These are phyloP conservation scores for Polyplosphaeria fusca DNA, from an alignment of 495 filamentous ascomycete genomes.

Conservation along the genomic window DNA sequence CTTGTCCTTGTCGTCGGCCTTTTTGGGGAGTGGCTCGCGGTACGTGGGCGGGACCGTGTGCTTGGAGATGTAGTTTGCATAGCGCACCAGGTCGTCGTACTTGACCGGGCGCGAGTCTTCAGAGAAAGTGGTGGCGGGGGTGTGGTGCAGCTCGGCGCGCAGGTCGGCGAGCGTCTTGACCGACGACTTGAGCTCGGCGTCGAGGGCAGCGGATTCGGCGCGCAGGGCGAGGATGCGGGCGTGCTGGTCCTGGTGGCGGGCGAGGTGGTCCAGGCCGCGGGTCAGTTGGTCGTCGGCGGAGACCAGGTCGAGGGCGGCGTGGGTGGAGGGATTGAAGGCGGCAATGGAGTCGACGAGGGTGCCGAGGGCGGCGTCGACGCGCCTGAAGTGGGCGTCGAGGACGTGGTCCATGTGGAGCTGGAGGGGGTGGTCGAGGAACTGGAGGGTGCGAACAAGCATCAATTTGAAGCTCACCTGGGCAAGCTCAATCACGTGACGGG, in stretches of 20 bases:
- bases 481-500: not conserved
- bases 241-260: slow-evolving; percentile 66
- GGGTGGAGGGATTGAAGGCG: slow-evolving; percentile 69
- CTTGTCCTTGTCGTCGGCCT: slow-evolving; percentile 27
- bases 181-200: slow-evolving; percentile 60
- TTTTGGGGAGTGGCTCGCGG: slow-evolving; percentile 40
- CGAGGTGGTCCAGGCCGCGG: slow-evolving; percentile 56
- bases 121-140: slow-evolving; percentile 53
- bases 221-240: slow-evolving; percentile 61
- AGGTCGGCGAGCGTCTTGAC: slow-evolving; percentile 60
- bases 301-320: slow-evolving; percentile 61
- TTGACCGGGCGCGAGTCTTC: slow-evolving; percentile 46
- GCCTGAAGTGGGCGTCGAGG: slow-evolving; percentile 60
- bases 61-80: slow-evolving; percentile 68
- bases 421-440: not conserved
- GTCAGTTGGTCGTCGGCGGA: slow-evolving; percentile 64
- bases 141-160: slow-evolving; percentile 61
- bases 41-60: slow-evolving; percentile 67
- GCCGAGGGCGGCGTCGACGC: slow-evolving; percentile 63
- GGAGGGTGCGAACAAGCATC: not conserved
- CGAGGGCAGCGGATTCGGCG: slow-evolving; percentile 54
- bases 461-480: not conserved
- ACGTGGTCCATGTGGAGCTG: slow-evolving; percentile 54
- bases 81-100: slow-evolving; percentile 65
- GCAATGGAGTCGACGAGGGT: slow-evolving; percentile 70